Base-by-base conservation (phyloP, 768 basidiomycete species). In the Postia placenta region DNA sequence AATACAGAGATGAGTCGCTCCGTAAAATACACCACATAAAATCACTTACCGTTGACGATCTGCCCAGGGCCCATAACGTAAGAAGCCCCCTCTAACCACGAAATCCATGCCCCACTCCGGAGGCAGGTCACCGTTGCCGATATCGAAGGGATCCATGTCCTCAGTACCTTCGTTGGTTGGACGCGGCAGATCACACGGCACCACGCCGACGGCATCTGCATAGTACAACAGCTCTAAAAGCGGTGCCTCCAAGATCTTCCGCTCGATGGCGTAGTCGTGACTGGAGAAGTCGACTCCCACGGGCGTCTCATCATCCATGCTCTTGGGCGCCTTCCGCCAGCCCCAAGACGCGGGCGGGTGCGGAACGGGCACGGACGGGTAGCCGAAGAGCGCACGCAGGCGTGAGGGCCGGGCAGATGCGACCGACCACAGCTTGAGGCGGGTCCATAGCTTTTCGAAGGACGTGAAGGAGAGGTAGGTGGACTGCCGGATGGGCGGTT, bases 21-120 rank as follows among this genome's bases (percentile, higher is more conserved):
- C n/a, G n/a, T n/a, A n/a, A n/a, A n/a, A n/a, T n/a, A n/a, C n/a
- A n/a, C n/a, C n/a, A n/a, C n/a, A n/a, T 23, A 9, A n/a, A 17
- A 25, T 25, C 9, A 43, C 68, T 57, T 60, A 84, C 89, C 93
- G 74, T 66, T 96, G 95, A 22, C 94, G 77, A 67, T 98, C 95
- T 20, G 93, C 87, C 95, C 95, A 98, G 3, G 95, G 95, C 4
- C 95, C 95, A 62, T 97, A 98, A 17, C 80, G 77, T 28, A 96
- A 55, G 28, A 74, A 64, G 0, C 91, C 94, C 15, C 83, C 82
- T 50, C 80, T 71, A n/a, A 97, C 71, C 15, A 84, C 75, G 15
- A 98, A 56, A 60, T 98, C 90, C 22, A 96, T 69, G 2, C 94
- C 95, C 90, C 93, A 98, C 61, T 98, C 91, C 5, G 95, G 95